A percentile compares a stretch with the other conserved stretches of the same genome.
phyloP scores from a whole-genome alignment of 805 yeast species.

The Ogataea paraovalis region DNA sequence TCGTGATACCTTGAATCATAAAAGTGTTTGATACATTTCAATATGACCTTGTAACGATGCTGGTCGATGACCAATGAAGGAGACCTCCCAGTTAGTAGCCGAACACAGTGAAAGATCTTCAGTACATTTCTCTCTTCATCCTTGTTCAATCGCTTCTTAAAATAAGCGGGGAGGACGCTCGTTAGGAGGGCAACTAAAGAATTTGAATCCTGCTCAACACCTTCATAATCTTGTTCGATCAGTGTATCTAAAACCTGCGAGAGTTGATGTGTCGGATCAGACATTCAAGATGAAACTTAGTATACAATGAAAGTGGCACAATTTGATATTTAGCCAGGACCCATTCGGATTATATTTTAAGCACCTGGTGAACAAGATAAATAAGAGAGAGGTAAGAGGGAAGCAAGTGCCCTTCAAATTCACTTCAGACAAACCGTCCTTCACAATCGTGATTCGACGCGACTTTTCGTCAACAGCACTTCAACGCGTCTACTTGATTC shows the following conservation, averaged over 20 bases:
- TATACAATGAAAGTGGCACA: background rate
- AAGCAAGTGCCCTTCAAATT: no score
- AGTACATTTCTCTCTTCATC: conserved; percentile 18
- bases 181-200: conserved; percentile 28
- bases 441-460: no score
- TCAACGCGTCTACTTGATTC: no score
- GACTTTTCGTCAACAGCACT: no score
- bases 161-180: conserved; percentile 27
- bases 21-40: conserved; percentile 21
- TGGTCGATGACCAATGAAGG: conserved; percentile 25
- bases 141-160: conserved; percentile 8
- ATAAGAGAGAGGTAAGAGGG: no score
- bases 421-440: no score
- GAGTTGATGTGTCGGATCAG: conserved; percentile 25
- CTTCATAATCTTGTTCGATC: conserved; percentile 23
- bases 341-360: no score
- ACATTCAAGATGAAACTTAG: conserved; percentile 6
- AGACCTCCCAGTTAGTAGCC: conserved; percentile 19
- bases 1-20: conserved; percentile 25
- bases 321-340: no score
- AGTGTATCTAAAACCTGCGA: conserved; percentile 27
- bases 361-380: no score
- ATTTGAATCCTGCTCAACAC: conserved; percentile 23
- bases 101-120: conserved; percentile 29
- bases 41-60: conserved; percentile 16